phyloP scores from a whole-genome alignment of 2,329 filamentous ascomycete genomes.

The Cladophialophora carrionii region DNA sequence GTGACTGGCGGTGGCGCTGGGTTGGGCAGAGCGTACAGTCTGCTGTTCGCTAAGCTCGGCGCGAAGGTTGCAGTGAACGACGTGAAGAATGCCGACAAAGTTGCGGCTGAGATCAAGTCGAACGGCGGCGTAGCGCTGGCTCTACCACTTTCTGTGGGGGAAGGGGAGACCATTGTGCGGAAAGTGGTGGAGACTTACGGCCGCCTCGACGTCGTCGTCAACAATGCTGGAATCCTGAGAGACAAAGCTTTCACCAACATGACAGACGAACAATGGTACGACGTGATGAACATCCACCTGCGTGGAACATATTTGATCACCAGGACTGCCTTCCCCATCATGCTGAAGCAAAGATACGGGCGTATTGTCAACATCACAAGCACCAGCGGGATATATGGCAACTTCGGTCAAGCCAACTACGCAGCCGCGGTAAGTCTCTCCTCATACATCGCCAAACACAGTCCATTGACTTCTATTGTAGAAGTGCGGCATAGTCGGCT shows the following conservation, averaged over 20 bases:
- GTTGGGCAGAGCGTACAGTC: conserved; percentile 83
- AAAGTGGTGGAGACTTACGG: conserved; percentile 88
- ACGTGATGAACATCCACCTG: conserved; percentile 88
- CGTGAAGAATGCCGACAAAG: conserved; percentile 81
- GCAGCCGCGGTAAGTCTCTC: conserved; percentile 71
- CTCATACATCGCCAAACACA: not conserved
- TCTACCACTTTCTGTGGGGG: conserved; percentile 89
- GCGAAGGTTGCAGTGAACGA: conserved; percentile 92
- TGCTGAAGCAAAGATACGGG: conserved; percentile 98
- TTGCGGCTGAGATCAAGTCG: conserved; percentile 89
- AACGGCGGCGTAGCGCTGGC: conserved; percentile 84
- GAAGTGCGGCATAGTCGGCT: conserved; percentile 91
- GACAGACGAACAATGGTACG: conserved; percentile 90
- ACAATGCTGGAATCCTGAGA: conserved; percentile 95
- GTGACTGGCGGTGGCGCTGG: conserved; percentile 85
- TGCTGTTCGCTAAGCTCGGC: conserved; percentile 81
- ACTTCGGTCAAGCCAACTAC: conserved; percentile 98
- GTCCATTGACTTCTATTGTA: conserved; percentile 42
- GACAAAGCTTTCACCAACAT: conserved; percentile 99
- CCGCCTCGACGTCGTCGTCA: conserved; percentile 90
- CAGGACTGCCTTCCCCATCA: conserved; percentile 95
- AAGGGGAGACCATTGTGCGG: conserved; percentile 88
- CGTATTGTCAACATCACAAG: conserved; percentile 95
- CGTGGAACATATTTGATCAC: conserved; percentile 93
- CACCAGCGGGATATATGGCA: conserved; percentile 95